A percentile compares a stretch with the other conserved stretches of the same genome.
Conservation (phyloP, 148 eudicot genomes). For the Pouteria glomerata region DNA sequence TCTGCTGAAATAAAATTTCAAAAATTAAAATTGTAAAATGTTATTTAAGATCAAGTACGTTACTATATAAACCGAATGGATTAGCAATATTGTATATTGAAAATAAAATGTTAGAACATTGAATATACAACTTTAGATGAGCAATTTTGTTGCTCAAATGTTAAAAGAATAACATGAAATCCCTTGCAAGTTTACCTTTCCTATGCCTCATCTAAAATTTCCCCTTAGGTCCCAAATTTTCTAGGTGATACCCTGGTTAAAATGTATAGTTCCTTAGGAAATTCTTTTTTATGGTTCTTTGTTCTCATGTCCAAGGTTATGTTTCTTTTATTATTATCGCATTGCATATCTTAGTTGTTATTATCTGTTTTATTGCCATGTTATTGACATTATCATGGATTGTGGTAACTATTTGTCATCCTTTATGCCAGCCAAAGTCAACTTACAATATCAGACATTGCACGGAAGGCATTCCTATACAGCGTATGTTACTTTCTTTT, state of each 20-base stretch:
- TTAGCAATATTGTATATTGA: too few species aligned
- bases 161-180: too few species aligned
- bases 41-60: too few species aligned
- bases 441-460: conserved; percentile 86
- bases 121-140: too few species aligned
- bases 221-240: too few species aligned
- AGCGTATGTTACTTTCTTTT: conserved; percentile 55
- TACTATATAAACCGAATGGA: too few species aligned
- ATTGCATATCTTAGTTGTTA: not conserved
- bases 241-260: not conserved
- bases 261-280: not conserved
- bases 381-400: not conserved
- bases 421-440: conserved; percentile 66
- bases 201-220: too few species aligned
- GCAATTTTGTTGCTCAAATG: too few species aligned
- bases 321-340: not conserved
- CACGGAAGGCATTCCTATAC: conserved; percentile 93
- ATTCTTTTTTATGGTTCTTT: not conserved
- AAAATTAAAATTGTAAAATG: too few species aligned
- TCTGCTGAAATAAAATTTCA: too few species aligned
- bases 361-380: not conserved
- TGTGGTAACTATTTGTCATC: not conserved
- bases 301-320: not conserved
- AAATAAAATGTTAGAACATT: too few species aligned
- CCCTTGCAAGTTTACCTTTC: too few species aligned